Evolutionary conservation across 768 basidiomycete species (phyloP).

Genomic region (Tylopilus rubrobrunneus): DNA sequence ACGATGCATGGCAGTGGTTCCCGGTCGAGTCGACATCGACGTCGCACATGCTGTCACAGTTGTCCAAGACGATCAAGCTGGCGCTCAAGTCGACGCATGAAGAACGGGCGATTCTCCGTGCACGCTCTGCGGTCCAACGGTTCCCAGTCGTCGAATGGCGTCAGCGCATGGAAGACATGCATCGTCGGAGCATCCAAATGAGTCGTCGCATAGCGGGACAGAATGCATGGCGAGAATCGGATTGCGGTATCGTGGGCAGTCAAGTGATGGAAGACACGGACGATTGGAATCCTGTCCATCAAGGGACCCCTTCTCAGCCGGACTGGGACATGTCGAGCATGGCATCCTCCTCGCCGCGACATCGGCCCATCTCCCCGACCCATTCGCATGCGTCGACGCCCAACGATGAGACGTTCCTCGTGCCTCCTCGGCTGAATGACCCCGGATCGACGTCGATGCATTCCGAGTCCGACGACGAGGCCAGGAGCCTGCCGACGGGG

Average conservation of each 20-base stretch:
- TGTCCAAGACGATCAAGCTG: conserved; percentile 92
- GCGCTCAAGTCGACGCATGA: conserved; percentile 88
- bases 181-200: conserved; percentile 71
- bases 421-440: conserved; percentile 28
- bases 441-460: conserved; percentile 22
- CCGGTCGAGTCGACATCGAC: conserved; percentile 93
- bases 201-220: conserved; percentile 67
- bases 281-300: conserved; percentile 75
- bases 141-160: conserved; percentile 99
- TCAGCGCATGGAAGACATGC: conserved; percentile 93
- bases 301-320: conserved; percentile 63
- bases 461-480: conserved; percentile 63
- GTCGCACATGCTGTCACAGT: conserved; percentile 90
- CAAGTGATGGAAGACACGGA: conserved; percentile 62
- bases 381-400: conserved; percentile 60
- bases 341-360: conserved; percentile 34
- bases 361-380: conserved; percentile 53
- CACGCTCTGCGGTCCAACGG: conserved; percentile 89
- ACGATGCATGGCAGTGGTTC: conserved; percentile 67
- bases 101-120: conserved; percentile 89
- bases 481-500: conserved; percentile 27
- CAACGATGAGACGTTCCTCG: conserved; percentile 39
- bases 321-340: conserved; percentile 72
- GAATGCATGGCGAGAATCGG: conserved; percentile 76
- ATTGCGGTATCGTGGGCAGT: conserved; percentile 45